Evolutionary conservation across 2,329 filamentous ascomycete species (phyloP).

Genomic region (Diaporthe sp.): DNA sequence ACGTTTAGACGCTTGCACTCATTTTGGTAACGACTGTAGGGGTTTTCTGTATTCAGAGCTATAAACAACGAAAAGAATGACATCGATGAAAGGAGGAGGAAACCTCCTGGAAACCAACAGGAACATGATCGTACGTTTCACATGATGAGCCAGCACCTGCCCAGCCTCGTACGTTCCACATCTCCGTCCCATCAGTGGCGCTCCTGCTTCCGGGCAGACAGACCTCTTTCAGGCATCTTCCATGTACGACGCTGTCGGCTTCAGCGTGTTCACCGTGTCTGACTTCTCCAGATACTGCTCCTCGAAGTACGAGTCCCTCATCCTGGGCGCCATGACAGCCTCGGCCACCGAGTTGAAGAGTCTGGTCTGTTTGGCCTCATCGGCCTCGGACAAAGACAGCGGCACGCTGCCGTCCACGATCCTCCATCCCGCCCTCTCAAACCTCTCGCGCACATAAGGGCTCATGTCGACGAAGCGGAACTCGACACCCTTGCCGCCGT

Average conservation of each 20-base stretch:
- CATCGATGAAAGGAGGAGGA: slow-evolving; percentile 2
- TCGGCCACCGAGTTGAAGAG: slow-evolving; percentile 35
- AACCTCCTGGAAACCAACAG: neutral
- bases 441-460: slow-evolving; percentile 56
- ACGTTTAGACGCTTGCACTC: neutral
- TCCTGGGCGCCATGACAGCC: slow-evolving; percentile 34
- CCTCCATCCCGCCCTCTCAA: slow-evolving; percentile 56
- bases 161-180: slow-evolving; percentile 1
- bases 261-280: slow-evolving; percentile 4
- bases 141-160: slow-evolving; percentile 16
- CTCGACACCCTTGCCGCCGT: slow-evolving; percentile 61
- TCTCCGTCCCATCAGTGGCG: slow-evolving; percentile 3
- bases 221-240: slow-evolving; percentile 25
- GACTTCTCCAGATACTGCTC: slow-evolving; percentile 27
- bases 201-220: neutral
- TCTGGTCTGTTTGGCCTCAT: slow-evolving; percentile 8
- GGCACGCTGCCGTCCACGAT: slow-evolving; percentile 46
- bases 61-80: slow-evolving; percentile 7
- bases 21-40: slow-evolving; percentile 17
- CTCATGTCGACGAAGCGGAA: slow-evolving; percentile 65
- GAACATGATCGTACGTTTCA: slow-evolving; percentile 5
- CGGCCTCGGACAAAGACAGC: slow-evolving; percentile 4
- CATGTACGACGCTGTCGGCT: slow-evolving; percentile 9
- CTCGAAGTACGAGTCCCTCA: slow-evolving; percentile 10
- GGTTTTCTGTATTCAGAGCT: slow-evolving; percentile 6